phyloP scores from a whole-genome alignment of 2,329 filamentous ascomycete genomes.

The Biscogniauxia marginata region DNA sequence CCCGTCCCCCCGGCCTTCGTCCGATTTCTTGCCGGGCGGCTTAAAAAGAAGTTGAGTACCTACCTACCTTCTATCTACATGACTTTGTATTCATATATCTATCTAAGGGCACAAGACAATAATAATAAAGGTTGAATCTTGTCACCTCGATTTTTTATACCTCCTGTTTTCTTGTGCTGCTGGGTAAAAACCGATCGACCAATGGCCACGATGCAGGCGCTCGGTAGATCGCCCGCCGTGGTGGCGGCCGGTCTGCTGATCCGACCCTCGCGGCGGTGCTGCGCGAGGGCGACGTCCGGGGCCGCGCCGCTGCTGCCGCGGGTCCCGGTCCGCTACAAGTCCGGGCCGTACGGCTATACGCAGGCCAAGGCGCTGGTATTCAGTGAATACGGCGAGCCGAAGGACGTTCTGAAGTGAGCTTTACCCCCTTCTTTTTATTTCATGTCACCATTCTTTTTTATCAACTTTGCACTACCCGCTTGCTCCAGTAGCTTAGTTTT shows the following conservation, averaged over 20 bases:
- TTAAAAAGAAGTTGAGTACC: no score
- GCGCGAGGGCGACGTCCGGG: background rate
- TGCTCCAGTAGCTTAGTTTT: no score
- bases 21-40: background rate
- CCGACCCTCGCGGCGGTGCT: background rate
- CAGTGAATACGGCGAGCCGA: slow-evolving; percentile 71
- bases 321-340: slow-evolving; percentile 46
- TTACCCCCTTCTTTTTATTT: background rate
- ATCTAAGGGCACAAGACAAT: no score
- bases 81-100: no score
- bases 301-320: background rate
- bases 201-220: background rate
- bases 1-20: no score
- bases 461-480: background rate
- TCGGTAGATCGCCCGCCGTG: background rate
- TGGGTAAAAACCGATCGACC: background rate
- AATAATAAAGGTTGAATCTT: no score
- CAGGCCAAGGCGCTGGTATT: slow-evolving; percentile 82
- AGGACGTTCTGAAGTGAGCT: slow-evolving; percentile 62
- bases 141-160: background rate
- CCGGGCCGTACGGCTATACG: slow-evolving; percentile 74
- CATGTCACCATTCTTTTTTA: background rate
- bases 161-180: background rate
- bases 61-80: no score
- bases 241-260: background rate